phyloP scores from a whole-genome alignment of 768 basidiomycete species.

The Lactifluus echinatus region DNA sequence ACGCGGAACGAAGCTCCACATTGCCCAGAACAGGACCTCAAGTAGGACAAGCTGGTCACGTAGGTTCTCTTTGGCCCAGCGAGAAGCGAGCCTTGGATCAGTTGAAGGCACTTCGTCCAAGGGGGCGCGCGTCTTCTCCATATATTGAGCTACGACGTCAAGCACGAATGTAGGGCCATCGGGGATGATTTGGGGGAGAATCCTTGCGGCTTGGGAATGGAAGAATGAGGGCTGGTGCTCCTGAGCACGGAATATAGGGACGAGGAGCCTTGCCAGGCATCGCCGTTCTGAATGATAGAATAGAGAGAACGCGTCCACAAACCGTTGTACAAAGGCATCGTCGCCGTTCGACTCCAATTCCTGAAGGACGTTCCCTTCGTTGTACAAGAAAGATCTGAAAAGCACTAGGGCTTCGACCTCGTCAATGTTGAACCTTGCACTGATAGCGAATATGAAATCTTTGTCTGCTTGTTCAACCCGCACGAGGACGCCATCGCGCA shows the following conservation, averaged over 20 bases:
- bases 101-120: slow-evolving; percentile 38
- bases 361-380: slow-evolving; percentile 40
- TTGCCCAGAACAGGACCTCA: slow-evolving; percentile 83
- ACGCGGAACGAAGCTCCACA: slow-evolving; percentile 70
- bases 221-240: slow-evolving; percentile 48
- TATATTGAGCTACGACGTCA: slow-evolving; percentile 52
- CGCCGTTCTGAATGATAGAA: slow-evolving; percentile 82
- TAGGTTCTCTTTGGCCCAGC: slow-evolving; percentile 65
- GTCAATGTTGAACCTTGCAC: slow-evolving; percentile 66
- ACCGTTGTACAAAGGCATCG: slow-evolving; percentile 42
- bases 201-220: slow-evolving; percentile 43
- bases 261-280: slow-evolving; percentile 55
- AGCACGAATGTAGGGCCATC: slow-evolving; percentile 58
- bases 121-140: slow-evolving; percentile 40
- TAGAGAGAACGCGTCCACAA: slow-evolving; percentile 63
- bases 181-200: slow-evolving; percentile 52
- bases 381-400: slow-evolving; percentile 69
- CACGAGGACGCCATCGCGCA: slow-evolving; percentile 56
- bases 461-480: slow-evolving; percentile 63
- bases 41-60: slow-evolving; percentile 74
- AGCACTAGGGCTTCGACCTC: slow-evolving; percentile 71
- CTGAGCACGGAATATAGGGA: slow-evolving; percentile 67
- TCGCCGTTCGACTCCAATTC: slow-evolving; percentile 32
- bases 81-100: slow-evolving; percentile 51
- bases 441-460: slow-evolving; percentile 62